Percentiles rank a stretch among this genome's conserved stretches.
Conservation (phyloP, 345 rosid species). For the Aethionema arabicum region DNA sequence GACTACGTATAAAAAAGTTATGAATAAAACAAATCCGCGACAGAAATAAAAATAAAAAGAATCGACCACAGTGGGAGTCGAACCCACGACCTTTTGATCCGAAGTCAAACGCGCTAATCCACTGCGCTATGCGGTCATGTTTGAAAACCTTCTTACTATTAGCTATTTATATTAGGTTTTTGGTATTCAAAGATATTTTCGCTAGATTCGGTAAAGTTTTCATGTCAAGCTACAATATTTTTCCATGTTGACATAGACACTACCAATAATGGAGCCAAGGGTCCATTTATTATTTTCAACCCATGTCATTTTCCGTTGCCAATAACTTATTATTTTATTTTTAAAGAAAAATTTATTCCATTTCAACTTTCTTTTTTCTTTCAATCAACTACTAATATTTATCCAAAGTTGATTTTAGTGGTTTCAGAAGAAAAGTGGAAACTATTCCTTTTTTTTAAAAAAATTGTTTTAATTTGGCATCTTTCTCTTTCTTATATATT, state of each 20-base stretch:
- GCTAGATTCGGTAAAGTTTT: neutral
- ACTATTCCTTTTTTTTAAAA: neutral
- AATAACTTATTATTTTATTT: neutral
- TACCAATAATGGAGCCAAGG: slow-evolving; percentile 24
- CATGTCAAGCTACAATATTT: neutral
- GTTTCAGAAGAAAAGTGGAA: slow-evolving; percentile 11
- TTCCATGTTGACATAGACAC: slow-evolving; percentile 25
- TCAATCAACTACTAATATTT: neutral
- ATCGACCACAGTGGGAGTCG: slow-evolving; percentile 97
- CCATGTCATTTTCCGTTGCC: slow-evolving; percentile 24
- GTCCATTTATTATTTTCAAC: slow-evolving; percentile 18
- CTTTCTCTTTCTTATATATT: neutral
- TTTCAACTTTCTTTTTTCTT: neutral
- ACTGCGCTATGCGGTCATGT: slow-evolving; percentile 83
- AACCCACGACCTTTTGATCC: slow-evolving; percentile 89
- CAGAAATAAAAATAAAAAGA: no score
- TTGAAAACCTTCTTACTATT: neutral
- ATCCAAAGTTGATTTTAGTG: slow-evolving; percentile 2
- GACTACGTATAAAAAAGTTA: slow-evolving; percentile 18
- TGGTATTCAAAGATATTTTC: neutral
- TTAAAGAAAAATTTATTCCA: neutral
- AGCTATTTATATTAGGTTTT: neutral
- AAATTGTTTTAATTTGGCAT: neutral
- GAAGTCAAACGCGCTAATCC: slow-evolving; percentile 98
- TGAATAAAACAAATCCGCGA: no score